Conservation (phyloP, 2,329 filamentous ascomycete genomes). For the Beauveria brongniartii region DNA sequence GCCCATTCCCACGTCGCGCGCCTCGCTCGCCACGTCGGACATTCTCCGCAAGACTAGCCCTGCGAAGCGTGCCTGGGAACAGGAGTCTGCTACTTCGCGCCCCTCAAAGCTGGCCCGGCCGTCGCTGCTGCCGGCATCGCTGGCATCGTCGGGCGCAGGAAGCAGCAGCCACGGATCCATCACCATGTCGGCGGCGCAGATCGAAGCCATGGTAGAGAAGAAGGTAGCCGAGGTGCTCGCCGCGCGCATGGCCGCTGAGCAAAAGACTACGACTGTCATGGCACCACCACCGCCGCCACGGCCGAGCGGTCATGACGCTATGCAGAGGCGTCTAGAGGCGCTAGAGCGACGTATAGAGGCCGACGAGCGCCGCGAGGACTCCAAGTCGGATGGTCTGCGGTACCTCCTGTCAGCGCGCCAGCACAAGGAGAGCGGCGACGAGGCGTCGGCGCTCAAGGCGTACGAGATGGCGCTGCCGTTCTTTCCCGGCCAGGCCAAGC, state of each 20-base stretch:
- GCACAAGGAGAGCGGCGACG: slow-evolving; percentile 75
- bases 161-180: slow-evolving; percentile 22
- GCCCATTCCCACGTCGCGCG: slow-evolving; percentile 26
- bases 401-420: slow-evolving; percentile 87
- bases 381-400: slow-evolving; percentile 72
- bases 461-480: slow-evolving; percentile 77
- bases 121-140: slow-evolving; percentile 16
- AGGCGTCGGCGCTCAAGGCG: slow-evolving; percentile 70
- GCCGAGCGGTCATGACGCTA: slow-evolving; percentile 44
- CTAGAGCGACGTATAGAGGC: slow-evolving; percentile 76
- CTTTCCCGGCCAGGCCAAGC: slow-evolving; percentile 78
- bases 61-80: slow-evolving; percentile 36
- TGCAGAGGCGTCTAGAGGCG: slow-evolving; percentile 73
- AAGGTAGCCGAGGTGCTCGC: slow-evolving; percentile 87
- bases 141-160: slow-evolving; percentile 3
- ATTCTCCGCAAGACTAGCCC: slow-evolving; percentile 23
- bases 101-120: slow-evolving; percentile 41
- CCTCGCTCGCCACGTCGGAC: slow-evolving; percentile 27
- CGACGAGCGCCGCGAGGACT: slow-evolving; percentile 56
- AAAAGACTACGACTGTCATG: slow-evolving; percentile 27
- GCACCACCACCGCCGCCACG: slow-evolving; percentile 33
- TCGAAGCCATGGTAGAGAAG: slow-evolving; percentile 86
- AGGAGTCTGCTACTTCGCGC: slow-evolving; percentile 28
- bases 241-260: slow-evolving; percentile 49
- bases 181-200: slow-evolving; percentile 61